These are phyloP conservation scores for Solanum verrucosum DNA, from an alignment of 257 asterid species.

Conservation along the genomic window DNA sequence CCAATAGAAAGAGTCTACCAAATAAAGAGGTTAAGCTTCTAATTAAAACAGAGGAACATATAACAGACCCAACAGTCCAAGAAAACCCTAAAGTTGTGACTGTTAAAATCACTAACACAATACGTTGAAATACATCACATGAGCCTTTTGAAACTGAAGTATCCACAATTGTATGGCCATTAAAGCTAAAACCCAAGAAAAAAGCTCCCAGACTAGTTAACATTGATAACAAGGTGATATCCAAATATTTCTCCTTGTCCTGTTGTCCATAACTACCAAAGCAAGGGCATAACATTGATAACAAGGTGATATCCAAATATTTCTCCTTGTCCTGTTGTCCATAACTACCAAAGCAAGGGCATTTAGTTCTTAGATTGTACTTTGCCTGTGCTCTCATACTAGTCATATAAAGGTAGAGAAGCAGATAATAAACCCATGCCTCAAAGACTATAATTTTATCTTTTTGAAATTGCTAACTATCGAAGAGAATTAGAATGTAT, in stretches of 20 bases:
- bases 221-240: not conserved
- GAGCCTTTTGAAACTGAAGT: not conserved
- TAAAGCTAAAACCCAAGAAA: not conserved
- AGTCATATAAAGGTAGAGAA: not conserved
- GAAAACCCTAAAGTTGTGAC: not conserved
- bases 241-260: not conserved
- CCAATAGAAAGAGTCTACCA: not conserved
- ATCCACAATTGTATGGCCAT: not conserved
- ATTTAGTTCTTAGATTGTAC: not conserved
- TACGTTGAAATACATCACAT: not conserved
- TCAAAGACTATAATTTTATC: not conserved
- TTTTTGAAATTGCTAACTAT: not conserved
- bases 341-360: not conserved
- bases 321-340: not conserved
- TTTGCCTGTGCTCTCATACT: not conserved
- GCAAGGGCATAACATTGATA: not conserved
- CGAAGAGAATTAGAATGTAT: not conserved
- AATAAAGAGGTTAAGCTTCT: not conserved
- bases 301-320: not conserved
- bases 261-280: not conserved
- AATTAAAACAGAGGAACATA: not conserved
- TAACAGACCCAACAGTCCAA: not conserved
- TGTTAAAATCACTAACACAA: not conserved
- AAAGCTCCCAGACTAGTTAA: not conserved
- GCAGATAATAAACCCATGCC: not conserved